phyloP scores from a whole-genome alignment of 192 early-diverging fungal species.

The Podila epigama region DNA sequence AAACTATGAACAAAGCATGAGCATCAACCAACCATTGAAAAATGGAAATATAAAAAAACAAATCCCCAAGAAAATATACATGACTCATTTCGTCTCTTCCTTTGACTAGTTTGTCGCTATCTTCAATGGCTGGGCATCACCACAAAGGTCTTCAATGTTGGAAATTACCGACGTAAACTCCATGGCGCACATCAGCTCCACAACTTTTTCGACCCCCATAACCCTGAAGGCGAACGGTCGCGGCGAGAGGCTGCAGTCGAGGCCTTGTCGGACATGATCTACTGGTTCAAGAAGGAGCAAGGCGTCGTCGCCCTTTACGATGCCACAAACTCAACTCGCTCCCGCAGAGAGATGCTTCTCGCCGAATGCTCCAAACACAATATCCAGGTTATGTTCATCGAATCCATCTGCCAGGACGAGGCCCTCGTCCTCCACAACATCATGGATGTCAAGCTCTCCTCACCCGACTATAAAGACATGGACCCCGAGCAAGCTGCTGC shows the following conservation, averaged over 20 bases:
- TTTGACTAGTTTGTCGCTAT: constrained; percentile 82
- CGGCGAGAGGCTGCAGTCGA: constrained; percentile 81
- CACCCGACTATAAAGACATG: constrained; percentile 91
- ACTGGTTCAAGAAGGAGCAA: constrained; percentile 85
- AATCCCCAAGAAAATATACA: too few species aligned
- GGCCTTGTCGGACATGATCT: constrained; percentile 92
- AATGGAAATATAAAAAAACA: too few species aligned
- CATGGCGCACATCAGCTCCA: constrained; percentile 83
- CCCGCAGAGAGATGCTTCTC: constrained; percentile 79
- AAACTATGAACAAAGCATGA: too few species aligned
- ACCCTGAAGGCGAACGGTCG: constrained; percentile 72
- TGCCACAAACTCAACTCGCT: constrained; percentile 94
- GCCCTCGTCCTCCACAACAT: constrained; percentile 91
- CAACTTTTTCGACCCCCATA: constrained; percentile 92
- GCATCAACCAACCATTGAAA: too few species aligned
- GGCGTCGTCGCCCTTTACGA: constrained; percentile 96
- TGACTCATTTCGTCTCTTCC: neutral
- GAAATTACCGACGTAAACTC: constrained; percentile 92
- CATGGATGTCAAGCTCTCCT: constrained; percentile 94
- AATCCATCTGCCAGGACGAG: constrained; percentile 92
- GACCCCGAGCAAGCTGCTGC: constrained; percentile 86
- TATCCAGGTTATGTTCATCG: constrained; percentile 96
- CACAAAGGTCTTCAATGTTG: constrained; percentile 96
- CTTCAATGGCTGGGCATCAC: constrained; percentile 95
- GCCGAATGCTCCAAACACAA: constrained; percentile 74